These are phyloP conservation scores for Claviceps lovelessii DNA, from an alignment of 2,329 filamentous ascomycete species.

Conservation along the genomic window DNA sequence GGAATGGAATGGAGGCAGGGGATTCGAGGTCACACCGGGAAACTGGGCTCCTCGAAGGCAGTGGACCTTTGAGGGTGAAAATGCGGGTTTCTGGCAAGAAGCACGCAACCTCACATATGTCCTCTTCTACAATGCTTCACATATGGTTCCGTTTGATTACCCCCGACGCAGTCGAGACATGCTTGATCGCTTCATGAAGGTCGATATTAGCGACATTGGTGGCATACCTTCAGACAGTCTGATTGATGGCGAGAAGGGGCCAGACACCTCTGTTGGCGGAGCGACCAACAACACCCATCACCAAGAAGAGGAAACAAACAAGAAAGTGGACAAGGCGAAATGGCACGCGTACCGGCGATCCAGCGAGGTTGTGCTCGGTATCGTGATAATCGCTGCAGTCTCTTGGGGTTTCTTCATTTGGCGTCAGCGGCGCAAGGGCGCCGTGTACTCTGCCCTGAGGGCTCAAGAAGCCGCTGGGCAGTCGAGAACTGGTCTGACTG, in stretches of 20 bases:
- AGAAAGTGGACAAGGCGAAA: constrained; percentile 65
- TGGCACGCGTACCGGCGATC: constrained; percentile 83
- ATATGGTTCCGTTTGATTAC: constrained; percentile 97
- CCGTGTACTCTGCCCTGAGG: constrained; percentile 39
- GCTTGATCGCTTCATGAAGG: constrained; percentile 90
- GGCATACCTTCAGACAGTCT: constrained; percentile 63
- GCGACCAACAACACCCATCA: constrained; percentile 44
- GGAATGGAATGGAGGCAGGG: constrained; percentile 80
- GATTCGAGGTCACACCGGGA: constrained; percentile 76
- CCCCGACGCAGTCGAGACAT: constrained; percentile 80
- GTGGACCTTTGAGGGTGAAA: constrained; percentile 84
- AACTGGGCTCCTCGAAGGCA: constrained; percentile 84
- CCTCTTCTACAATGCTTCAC: constrained; percentile 84
- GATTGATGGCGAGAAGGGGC: constrained; percentile 74
- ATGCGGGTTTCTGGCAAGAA: constrained; percentile 84
- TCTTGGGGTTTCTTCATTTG: constrained; percentile 64
- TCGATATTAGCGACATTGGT: constrained; percentile 82
- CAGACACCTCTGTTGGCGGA: constrained; percentile 61
- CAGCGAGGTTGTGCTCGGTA: constrained; percentile 69
- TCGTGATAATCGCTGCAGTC: constrained; percentile 59
- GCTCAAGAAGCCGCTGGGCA: constrained; percentile 20
- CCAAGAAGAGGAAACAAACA: constrained; percentile 41
- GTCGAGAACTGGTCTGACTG: constrained; percentile 27
- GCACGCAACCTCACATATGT: constrained; percentile 93
- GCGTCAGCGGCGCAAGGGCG: constrained; percentile 42